phyloP scores from a whole-genome alignment of 2,329 filamentous ascomycete genomes.

The Ophiostoma quercus region DNA sequence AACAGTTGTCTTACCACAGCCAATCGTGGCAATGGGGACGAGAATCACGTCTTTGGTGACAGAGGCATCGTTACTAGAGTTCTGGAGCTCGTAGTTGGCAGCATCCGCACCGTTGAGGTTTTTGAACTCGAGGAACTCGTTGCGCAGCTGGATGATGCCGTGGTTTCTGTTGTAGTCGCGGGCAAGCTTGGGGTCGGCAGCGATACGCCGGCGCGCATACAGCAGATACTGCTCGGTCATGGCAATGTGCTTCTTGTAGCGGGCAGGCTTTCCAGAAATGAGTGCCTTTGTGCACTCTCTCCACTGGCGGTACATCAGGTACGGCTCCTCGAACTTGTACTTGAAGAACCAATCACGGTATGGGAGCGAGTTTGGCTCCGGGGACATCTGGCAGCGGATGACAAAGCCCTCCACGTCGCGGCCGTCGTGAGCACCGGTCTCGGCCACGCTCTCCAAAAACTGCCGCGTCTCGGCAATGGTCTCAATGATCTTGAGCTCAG shows the following conservation, averaged over 20 bases:
- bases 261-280: constrained; percentile 68
- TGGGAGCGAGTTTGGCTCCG: constrained; percentile 45
- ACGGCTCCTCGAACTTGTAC: constrained; percentile 98
- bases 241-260: constrained; percentile 76
- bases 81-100: constrained; percentile 64
- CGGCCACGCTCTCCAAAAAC: constrained; percentile 79
- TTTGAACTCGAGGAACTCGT: constrained; percentile 79
- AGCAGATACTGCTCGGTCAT: constrained; percentile 89
- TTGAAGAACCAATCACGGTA: constrained; percentile 99
- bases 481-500: constrained; percentile 71
- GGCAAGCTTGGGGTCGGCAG: constrained; percentile 60
- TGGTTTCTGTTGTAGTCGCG: constrained; percentile 80
- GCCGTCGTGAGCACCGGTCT: constrained; percentile 83
- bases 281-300: constrained; percentile 90
- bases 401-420: constrained; percentile 97
- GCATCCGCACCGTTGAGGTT: constrained; percentile 86
- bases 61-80: constrained; percentile 45
- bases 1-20: constrained; percentile 94
- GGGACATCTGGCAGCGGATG: constrained; percentile 72
- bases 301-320: constrained; percentile 98
- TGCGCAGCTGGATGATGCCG: constrained; percentile 84
- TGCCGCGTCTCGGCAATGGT: constrained; percentile 66
- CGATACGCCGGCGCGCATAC: constrained; percentile 71
- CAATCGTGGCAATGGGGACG: constrained; percentile 88
- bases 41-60: constrained; percentile 68